phyloP scores from a whole-genome alignment of 352 stramenopile species.

The Phytophthora syringae region DNA sequence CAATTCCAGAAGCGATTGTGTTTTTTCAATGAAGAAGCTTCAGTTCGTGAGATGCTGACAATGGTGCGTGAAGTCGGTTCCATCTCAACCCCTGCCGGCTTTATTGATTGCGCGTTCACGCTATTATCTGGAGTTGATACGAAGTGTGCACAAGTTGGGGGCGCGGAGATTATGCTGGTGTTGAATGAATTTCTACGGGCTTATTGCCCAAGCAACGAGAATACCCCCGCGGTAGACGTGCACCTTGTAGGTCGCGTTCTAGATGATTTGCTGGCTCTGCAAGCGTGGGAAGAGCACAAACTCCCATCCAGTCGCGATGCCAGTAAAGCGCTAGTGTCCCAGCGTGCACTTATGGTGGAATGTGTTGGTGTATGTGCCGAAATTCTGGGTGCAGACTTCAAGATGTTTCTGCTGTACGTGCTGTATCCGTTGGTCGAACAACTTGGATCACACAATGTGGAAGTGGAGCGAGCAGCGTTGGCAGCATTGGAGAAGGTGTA shows the following conservation, averaged over 20 bases:
- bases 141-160: slow-evolving; percentile 3
- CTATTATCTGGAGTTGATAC: slow-evolving; percentile 35
- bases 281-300: slow-evolving; percentile 47
- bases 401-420: slow-evolving; percentile 68
- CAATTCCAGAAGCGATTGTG: slow-evolving; percentile 84
- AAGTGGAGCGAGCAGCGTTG: slow-evolving; percentile 78
- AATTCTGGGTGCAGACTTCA: slow-evolving; percentile 59
- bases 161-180: slow-evolving; percentile 60
- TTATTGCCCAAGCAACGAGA: slow-evolving; percentile 22
- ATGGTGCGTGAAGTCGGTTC: slow-evolving; percentile 60
- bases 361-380: slow-evolving; percentile 78
- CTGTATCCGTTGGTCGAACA: slow-evolving; percentile 89
- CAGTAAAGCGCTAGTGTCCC: slow-evolving; percentile 35
- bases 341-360: slow-evolving; percentile 75
- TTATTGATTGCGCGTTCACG: slow-evolving; percentile 72
- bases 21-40: slow-evolving; percentile 77
- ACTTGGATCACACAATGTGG: slow-evolving; percentile 57
- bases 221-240: slow-evolving; percentile 39
- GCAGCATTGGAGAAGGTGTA: slow-evolving; percentile 72
- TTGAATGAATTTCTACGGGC: slow-evolving; percentile 69
- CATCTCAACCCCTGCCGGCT: slow-evolving; percentile 56
- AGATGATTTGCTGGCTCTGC: slow-evolving; percentile 70
- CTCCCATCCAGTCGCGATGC: neutral
- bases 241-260: slow-evolving; percentile 77
- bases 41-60: slow-evolving; percentile 48